Evolutionary conservation across 805 yeast genomes (phyloP).

Genomic region (Nakazawaea siamensis): DNA sequence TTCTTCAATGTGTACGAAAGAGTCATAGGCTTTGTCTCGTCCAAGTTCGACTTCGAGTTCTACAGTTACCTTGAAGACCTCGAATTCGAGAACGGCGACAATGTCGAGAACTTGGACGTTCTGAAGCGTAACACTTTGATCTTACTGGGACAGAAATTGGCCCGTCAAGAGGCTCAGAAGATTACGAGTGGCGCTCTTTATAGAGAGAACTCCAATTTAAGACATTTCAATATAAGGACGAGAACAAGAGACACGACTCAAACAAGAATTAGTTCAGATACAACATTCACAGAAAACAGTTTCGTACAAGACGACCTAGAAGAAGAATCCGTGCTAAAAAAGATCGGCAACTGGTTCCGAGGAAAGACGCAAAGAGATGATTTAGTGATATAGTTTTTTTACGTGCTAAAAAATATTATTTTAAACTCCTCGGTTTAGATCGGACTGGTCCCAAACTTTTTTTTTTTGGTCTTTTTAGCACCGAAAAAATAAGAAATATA

Average conservation of each 20-base stretch:
- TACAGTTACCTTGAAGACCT: conserved; percentile 20
- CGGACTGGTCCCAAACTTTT: too few species aligned
- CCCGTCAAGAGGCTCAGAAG: conserved; percentile 7
- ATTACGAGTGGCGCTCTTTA: conserved; percentile 1
- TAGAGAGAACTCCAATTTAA: conserved; percentile 2
- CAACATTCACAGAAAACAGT: not conserved
- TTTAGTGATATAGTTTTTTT: too few species aligned
- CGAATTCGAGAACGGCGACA: conserved; percentile 18
- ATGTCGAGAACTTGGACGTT: conserved; percentile 7
- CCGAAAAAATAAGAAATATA: too few species aligned
- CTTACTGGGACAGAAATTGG: conserved; percentile 8
- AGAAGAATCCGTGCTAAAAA: too few species aligned
- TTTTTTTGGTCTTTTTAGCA: too few species aligned
- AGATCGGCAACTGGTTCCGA: too few species aligned
- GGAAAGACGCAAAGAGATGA: too few species aligned
- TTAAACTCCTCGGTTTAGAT: too few species aligned
- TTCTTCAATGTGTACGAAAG: conserved; percentile 60
- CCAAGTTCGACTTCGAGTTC: conserved; percentile 21
- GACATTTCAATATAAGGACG: too few species aligned
- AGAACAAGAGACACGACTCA: too few species aligned
- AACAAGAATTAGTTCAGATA: conserved; percentile 4
- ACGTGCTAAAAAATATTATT: too few species aligned
- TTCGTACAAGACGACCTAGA: too few species aligned
- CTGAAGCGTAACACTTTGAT: conserved; percentile 8
- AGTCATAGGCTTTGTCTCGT: conserved; percentile 29